phyloP scores from a whole-genome alignment of 257 asterid species.

The Agastache rugosa region DNA sequence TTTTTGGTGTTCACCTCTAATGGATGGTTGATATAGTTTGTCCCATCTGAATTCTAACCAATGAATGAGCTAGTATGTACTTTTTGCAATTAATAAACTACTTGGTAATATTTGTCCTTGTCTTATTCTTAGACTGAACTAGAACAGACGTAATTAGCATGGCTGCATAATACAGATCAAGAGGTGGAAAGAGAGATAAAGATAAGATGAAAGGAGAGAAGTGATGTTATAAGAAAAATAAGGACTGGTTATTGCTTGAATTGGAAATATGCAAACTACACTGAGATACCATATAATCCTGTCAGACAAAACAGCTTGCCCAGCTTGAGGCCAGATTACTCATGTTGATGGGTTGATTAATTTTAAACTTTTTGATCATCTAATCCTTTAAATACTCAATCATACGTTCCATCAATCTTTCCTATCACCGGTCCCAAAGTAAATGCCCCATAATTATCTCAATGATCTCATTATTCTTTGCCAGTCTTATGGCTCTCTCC shows the following conservation, averaged over 20 bases:
- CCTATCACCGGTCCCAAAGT: too few relatives aligned
- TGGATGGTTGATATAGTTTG: constrained; percentile 8
- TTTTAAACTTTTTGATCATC: too few relatives aligned
- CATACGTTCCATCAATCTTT: too few relatives aligned
- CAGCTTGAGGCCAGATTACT: background rate
- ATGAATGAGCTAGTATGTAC: background rate
- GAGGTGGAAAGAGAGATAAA: background rate
- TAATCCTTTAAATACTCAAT: too few relatives aligned
- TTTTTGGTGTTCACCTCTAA: background rate
- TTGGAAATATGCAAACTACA: background rate
- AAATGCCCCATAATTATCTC: background rate
- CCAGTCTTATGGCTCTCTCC: background rate
- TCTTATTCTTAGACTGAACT: background rate
- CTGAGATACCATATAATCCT: background rate
- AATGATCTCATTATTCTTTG: background rate
- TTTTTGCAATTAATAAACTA: background rate
- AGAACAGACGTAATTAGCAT: background rate
- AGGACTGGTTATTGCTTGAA: background rate
- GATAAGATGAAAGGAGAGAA: background rate
- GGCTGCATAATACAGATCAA: background rate
- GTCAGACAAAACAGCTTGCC: background rate
- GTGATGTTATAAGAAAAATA: background rate
- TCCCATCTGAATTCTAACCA: background rate
- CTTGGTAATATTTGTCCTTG: background rate
- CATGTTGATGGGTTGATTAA: background rate